These are phyloP conservation scores for Yamadazyma friedrichii DNA, from an alignment of 1,139 yeast species.

Conservation along the genomic window DNA sequence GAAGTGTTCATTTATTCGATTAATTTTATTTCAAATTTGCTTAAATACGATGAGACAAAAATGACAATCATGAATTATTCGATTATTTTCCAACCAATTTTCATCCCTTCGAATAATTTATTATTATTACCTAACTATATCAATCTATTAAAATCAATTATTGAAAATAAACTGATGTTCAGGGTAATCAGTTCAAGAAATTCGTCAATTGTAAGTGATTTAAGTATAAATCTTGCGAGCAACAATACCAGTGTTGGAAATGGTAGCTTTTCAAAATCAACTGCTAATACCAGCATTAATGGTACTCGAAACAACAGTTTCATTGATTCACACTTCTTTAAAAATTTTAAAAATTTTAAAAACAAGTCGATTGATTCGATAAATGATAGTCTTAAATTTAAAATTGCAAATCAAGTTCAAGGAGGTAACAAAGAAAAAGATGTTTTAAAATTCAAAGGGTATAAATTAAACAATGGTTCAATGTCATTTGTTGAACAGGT, in stretches of 20 bases:
- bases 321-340: constrained; percentile 8
- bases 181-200: constrained; percentile 1
- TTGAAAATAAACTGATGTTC: constrained; percentile 5
- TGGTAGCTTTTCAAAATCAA: not conserved
- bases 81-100: constrained; percentile 20
- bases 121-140: constrained; percentile 15
- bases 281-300: constrained; percentile 6
- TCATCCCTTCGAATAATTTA: constrained; percentile 15
- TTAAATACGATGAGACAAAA: constrained; percentile 13
- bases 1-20: constrained; percentile 15
- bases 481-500: constrained; percentile 8
- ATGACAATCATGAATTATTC: constrained; percentile 19
- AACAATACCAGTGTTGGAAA: not conserved
- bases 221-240: constrained; percentile 2
- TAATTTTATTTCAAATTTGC: constrained; percentile 11
- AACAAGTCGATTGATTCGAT: constrained; percentile 17
- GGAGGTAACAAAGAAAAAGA: not conserved
- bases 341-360: constrained; percentile 16
- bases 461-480: constrained; percentile 12
- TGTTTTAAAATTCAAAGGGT: constrained; percentile 11
- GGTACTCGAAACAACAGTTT: constrained; percentile 1
- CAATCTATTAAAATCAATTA: constrained; percentile 12
- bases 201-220: constrained; percentile 2
- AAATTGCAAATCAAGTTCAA: not conserved
- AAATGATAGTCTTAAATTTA: constrained; percentile 11